A percentile compares a stretch with the other conserved stretches of the same genome.
These are phyloP conservation scores for Globisporangium spinosum DNA, from an alignment of 352 stramenopile species.

Conservation along the genomic window DNA sequence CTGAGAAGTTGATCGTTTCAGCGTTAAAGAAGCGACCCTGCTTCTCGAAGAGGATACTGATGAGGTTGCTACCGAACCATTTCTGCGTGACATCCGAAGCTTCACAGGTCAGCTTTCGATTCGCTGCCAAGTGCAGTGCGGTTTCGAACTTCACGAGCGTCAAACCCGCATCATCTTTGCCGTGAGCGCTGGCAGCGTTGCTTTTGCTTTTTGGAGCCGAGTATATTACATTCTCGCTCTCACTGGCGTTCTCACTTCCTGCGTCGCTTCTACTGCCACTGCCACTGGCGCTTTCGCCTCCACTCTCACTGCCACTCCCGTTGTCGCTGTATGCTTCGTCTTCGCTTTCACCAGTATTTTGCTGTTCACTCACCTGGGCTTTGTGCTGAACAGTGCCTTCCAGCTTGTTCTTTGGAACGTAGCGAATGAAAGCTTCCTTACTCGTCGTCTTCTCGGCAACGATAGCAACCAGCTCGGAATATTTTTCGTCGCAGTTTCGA, in stretches of 20 bases:
- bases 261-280: constrained; percentile 9
- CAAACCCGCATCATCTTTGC: neutral
- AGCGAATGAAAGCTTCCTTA: constrained; percentile 30
- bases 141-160: constrained; percentile 43
- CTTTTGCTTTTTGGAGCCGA: neutral
- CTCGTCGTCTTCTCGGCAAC: constrained; percentile 43
- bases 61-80: constrained; percentile 57
- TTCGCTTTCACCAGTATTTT: constrained; percentile 14
- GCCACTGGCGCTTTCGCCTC: constrained; percentile 13
- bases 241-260: neutral
- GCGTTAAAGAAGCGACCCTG: constrained; percentile 30
- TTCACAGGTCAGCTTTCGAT: constrained; percentile 36
- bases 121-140: constrained; percentile 48
- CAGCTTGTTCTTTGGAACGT: constrained; percentile 6
- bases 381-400: constrained; percentile 5
- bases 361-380: neutral
- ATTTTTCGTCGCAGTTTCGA: constrained; percentile 33
- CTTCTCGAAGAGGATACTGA: constrained; percentile 47
- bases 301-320: constrained; percentile 14
- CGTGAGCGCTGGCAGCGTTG: neutral
- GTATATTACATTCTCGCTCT: neutral
- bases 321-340: constrained; percentile 13
- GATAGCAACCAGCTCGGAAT: constrained; percentile 45
- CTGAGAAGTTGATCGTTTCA: constrained; percentile 40
- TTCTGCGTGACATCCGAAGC: constrained; percentile 25